Percentiles rank a stretch among this genome's conserved stretches.
Conservation (phyloP, 208 protist species). For the Crithidia sp. region DNA sequence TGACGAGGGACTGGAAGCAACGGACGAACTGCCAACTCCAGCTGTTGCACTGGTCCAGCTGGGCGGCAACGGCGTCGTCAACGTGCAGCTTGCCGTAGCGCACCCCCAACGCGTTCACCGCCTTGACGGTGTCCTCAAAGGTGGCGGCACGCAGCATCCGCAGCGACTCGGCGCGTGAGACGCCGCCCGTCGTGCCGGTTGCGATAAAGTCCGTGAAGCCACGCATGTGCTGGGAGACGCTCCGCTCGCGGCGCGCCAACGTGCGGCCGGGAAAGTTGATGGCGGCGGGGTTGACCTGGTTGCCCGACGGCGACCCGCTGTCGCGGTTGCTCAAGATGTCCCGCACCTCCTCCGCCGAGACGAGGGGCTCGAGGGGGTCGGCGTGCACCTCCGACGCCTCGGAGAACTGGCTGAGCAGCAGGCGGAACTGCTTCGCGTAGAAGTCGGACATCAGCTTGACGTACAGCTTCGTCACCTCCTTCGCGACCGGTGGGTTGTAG, state of each 20-base stretch:
- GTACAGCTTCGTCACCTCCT: conserved; percentile 66
- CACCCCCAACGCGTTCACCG: conserved; percentile 52
- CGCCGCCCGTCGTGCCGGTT: background rate
- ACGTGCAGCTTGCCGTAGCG: conserved; percentile 54
- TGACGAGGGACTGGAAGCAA: conserved; percentile 61
- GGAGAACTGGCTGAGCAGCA: conserved; percentile 44
- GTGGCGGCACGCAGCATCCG: conserved; percentile 48
- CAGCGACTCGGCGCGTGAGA: conserved; percentile 26
- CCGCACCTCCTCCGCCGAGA: conserved; percentile 59
- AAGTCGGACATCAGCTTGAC: conserved; percentile 61
- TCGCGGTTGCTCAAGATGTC: conserved; percentile 75
- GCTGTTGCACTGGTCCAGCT: conserved; percentile 60
- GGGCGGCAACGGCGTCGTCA: conserved; percentile 27
- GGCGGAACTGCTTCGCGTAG: conserved; percentile 49
- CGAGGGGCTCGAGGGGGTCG: conserved; percentile 61
- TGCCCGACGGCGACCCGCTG: conserved; percentile 52
- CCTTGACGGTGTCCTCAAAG: conserved; percentile 63
- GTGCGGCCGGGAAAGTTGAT: conserved; percentile 54
- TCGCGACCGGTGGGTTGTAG: conserved; percentile 76
- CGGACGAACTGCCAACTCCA: conserved; percentile 71
- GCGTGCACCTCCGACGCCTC: conserved; percentile 56
- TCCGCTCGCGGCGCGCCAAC: conserved; percentile 65
- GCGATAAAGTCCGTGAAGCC: conserved; percentile 29
- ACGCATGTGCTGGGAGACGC: conserved; percentile 78
- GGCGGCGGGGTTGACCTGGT: conserved; percentile 42